These are phyloP conservation scores for Malassezia obtusa DNA, from an alignment of 1,284 basidiomycete species.

Conservation along the genomic window DNA sequence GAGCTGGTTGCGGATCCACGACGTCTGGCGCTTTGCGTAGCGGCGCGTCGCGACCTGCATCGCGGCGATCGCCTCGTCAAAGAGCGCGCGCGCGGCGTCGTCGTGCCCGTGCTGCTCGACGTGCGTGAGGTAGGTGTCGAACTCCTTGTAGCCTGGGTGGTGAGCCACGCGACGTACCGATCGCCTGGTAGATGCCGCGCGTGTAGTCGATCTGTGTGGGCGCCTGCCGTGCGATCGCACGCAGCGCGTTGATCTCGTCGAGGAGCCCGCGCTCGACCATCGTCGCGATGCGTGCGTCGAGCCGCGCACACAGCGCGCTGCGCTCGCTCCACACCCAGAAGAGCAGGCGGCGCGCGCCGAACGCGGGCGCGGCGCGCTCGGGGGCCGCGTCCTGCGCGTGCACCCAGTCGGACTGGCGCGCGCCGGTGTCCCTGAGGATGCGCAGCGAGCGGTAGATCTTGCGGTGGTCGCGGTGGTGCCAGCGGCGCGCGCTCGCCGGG, in stretches of 20 bases:
- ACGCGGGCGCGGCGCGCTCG: not conserved
- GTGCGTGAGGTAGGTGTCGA: conserved; percentile 58
- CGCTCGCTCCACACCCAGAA: conserved; percentile 85
- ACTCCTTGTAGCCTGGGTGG: conserved; percentile 83
- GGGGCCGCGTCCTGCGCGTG: conserved; percentile 50
- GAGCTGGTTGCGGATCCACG: conserved; percentile 86
- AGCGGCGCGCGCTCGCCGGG: conserved; percentile 64
- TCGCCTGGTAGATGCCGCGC: conserved; percentile 83
- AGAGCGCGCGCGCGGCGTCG: conserved; percentile 42
- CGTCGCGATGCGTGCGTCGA: conserved; percentile 71
- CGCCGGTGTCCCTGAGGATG: conserved; percentile 66
- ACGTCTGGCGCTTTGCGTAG: conserved; percentile 82
- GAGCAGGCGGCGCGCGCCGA: conserved; percentile 57
- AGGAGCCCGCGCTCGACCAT: conserved; percentile 81
- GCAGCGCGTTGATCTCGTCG: conserved; percentile 62
- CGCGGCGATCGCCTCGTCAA: conserved; percentile 59
- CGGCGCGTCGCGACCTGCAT: conserved; percentile 82
- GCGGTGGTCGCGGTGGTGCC: conserved; percentile 90
- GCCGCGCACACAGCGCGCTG: conserved; percentile 57
- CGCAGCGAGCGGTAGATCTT: conserved; percentile 74
- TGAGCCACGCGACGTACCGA: conserved; percentile 58
- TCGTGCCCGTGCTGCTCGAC: not conserved
- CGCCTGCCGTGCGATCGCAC: conserved; percentile 44
- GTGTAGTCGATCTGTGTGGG: conserved; percentile 52
- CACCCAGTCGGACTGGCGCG: conserved; percentile 62